Percentiles rank a stretch among this genome's conserved stretches.
Conservation (phyloP, 495 filamentous ascomycete genomes). For the Hypoxylon trugodes region DNA sequence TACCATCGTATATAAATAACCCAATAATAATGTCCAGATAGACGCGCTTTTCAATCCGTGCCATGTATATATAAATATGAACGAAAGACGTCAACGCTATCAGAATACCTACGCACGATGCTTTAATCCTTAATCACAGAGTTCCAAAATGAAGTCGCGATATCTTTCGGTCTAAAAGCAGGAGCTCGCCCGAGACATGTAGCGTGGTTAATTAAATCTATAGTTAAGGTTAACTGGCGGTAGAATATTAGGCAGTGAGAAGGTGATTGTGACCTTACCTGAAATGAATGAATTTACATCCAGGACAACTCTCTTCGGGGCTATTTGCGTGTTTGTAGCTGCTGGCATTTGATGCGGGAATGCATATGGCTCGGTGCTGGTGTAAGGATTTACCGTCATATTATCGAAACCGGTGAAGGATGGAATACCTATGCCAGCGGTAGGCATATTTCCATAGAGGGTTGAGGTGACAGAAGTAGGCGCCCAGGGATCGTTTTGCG, state of each 20-base stretch:
- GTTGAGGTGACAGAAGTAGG: slow-evolving; percentile 16
- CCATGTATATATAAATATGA: not conserved
- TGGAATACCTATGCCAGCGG: slow-evolving; percentile 8
- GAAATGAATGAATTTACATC: slow-evolving; percentile 41
- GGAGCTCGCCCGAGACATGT: slow-evolving; percentile 70
- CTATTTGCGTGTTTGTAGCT: not conserved
- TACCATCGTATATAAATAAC: not conserved
- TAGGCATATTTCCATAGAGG: slow-evolving; percentile 1
- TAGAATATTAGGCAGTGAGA: not conserved
- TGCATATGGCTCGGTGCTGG: slow-evolving; percentile 28
- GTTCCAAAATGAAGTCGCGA: slow-evolving; percentile 64
- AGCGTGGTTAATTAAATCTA: slow-evolving; percentile 55
- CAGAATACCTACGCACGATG: not conserved
- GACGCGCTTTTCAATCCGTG: not conserved
- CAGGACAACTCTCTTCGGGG: slow-evolving; percentile 26
- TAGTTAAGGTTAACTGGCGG: not conserved
- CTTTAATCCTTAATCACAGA: slow-evolving; percentile 33
- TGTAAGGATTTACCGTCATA: slow-evolving; percentile 13
- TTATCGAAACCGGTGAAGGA: slow-evolving; percentile 34
- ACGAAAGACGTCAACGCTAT: not conserved
- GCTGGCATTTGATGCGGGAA: slow-evolving; percentile 39
- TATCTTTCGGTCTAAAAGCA: slow-evolving; percentile 66
- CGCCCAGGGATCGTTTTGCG: slow-evolving; percentile 19
- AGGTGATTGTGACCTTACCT: slow-evolving; percentile 1
- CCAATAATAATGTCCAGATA: not conserved